These are phyloP conservation scores for Colletotrichum trifolii DNA, from an alignment of 2,329 filamentous ascomycete genomes.

Conservation along the genomic window DNA sequence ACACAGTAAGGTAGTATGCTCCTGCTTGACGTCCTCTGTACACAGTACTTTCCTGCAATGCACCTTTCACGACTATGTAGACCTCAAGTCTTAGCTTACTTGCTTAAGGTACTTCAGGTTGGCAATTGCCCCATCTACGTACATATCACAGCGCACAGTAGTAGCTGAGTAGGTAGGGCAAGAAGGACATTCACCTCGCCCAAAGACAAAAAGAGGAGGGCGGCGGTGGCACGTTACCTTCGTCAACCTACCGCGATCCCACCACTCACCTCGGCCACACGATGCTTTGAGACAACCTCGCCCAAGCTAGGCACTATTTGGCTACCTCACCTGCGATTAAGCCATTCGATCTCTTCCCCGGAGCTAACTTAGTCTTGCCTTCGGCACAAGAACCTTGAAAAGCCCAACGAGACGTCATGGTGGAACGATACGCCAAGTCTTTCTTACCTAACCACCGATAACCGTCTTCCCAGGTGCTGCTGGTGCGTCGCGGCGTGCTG, in stretches of 20 bases:
- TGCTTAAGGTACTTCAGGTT: background rate
- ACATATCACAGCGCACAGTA: too few relatives aligned
- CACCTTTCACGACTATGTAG: too few relatives aligned
- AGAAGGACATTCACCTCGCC: background rate
- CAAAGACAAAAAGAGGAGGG: background rate
- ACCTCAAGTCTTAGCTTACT: too few relatives aligned
- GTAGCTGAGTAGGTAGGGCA: too few relatives aligned
- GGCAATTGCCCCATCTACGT: too few relatives aligned
- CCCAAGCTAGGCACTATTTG: background rate
- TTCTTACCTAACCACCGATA: conserved; percentile 18
- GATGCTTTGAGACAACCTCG: background rate
- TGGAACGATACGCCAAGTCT: conserved; percentile 20
- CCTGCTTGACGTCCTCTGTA: too few relatives aligned
- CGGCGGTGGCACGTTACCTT: conserved; percentile 8
- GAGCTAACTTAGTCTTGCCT: background rate
- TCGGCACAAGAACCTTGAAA: conserved; percentile 7
- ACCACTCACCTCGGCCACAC: too few relatives aligned
- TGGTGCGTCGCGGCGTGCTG: conserved; percentile 17
- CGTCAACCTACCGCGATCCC: too few relatives aligned
- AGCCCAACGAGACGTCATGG: conserved; percentile 23
- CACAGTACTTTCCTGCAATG: too few relatives aligned
- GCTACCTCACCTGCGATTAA: too few relatives aligned
- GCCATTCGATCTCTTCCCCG: background rate
- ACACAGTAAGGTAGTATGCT: too few relatives aligned
- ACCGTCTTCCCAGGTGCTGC: conserved; percentile 3